phyloP scores from a whole-genome alignment of 176 grass and related monocot genomes.

The Aegilops sharonensis region DNA sequence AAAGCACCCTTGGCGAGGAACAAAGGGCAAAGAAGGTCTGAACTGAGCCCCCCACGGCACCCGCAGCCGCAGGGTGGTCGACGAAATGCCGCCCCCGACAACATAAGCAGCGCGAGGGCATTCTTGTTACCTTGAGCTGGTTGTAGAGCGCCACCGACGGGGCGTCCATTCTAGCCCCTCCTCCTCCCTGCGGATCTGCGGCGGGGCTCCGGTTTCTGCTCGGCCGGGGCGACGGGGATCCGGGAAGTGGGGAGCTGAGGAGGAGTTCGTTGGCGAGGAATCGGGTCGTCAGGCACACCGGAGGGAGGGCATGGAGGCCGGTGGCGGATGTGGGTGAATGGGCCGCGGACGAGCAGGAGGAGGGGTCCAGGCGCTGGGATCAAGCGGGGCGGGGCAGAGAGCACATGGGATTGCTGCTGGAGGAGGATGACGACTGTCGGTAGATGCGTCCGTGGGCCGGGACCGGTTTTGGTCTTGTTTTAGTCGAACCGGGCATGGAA shows the following conservation, averaged over 20 bases:
- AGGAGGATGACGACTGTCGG: neutral
- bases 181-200: neutral
- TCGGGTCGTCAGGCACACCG: too few relatives aligned
- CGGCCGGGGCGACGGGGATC: too few relatives aligned
- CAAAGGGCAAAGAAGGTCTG: neutral
- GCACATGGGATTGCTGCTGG: neutral
- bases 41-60: neutral
- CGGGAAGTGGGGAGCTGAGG: too few relatives aligned
- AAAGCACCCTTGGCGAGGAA: neutral
- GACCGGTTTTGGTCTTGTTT: neutral
- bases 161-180: constrained; percentile 28
- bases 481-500: too few relatives aligned
- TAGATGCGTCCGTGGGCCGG: neutral
- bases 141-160: constrained; percentile 59
- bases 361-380: neutral
- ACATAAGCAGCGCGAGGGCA: neutral
- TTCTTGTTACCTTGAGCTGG: constrained; percentile 64
- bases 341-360: too few relatives aligned
- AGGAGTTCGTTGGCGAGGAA: too few relatives aligned
- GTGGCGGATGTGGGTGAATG: too few relatives aligned
- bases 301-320: too few relatives aligned
- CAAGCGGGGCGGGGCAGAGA: neutral
- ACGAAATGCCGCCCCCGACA: constrained; percentile 32
- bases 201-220: too few relatives aligned
- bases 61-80: constrained; percentile 17